Base-by-base conservation (phyloP, 2,329 filamentous ascomycete genomes). In the Trichoderma lentiforme region DNA sequence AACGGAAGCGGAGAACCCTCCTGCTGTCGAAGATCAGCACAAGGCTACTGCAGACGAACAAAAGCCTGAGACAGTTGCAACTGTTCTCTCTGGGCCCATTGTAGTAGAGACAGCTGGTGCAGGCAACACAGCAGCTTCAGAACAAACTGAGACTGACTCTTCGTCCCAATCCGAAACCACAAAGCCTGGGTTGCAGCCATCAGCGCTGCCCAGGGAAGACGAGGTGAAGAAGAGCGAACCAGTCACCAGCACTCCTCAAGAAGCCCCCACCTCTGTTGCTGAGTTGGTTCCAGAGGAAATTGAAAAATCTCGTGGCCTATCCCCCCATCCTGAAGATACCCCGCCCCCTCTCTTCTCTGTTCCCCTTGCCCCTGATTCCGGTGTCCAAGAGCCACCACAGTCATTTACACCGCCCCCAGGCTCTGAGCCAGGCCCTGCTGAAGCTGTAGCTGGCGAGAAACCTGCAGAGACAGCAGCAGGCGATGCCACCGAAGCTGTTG, bases 291-390 rank as follows among this genome's bases (percentile, higher is more conserved):
- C 61, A 21, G 24, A 65, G 18, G 75, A 21, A 64, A 75, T 47
- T 8, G 70, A 68, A n/a, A 74, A 76, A 26, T 39, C 73, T 30
- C 76, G 76, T 58, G 79, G 76, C 47, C 77, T 87, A 64, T 84
- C 86, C 24, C 85, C 88, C n/a, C 86, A 89, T 68, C 84, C 89
- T 14, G 90, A 92, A 75, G 91, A 93, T 75, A 89, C 87, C 60
- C 91, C 92, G 11, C 88, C 91, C 2, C 91, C 92, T 43, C 83
- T 93, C 3, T 83, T 83, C 70, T 82, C 82, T 12, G 77, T 77
- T 12, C 76, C 78, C 6, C 73, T 76, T 24, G 73, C 79, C 2
- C 76, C 79, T 4, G 78, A 80, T 30, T 74, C 79, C 26, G 77
- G 77, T 11, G 74, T 73, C 9, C 76, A 78, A 39, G 72, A 75